These are phyloP conservation scores for Bruguiera parviflora DNA, from an alignment of 345 rosid species.

Conservation along the genomic window DNA sequence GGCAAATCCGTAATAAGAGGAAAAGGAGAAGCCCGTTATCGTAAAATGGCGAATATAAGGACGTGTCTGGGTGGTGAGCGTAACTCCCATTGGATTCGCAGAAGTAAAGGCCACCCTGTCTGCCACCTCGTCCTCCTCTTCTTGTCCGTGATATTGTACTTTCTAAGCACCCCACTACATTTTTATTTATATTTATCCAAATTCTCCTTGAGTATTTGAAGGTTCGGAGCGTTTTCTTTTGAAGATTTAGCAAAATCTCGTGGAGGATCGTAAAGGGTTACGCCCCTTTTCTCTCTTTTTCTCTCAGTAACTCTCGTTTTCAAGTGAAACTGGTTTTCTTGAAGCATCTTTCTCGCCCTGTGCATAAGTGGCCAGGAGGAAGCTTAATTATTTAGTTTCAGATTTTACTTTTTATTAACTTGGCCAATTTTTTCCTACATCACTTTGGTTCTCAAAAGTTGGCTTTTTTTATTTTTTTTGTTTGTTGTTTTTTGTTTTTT, in stretches of 20 bases:
- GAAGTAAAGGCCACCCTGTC: neutral
- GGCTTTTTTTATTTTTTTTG: neutral
- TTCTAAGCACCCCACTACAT: too few relatives aligned
- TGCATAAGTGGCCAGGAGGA: neutral
- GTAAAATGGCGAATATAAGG: neutral
- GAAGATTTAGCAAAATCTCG: neutral
- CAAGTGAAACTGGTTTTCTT: neutral
- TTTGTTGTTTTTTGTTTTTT: neutral
- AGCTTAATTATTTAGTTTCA: neutral
- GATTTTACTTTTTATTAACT: neutral
- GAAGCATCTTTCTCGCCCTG: neutral
- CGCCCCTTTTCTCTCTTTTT: neutral
- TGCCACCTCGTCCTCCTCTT: neutral
- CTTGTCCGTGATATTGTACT: neutral
- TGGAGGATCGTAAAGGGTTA: slow-evolving; percentile 32
- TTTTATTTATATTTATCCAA: too few relatives aligned
- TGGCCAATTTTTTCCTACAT: neutral
- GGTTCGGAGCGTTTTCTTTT: neutral
- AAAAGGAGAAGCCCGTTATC: neutral
- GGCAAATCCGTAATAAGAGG: neutral
- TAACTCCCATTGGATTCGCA: too few relatives aligned
- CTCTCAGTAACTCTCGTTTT: neutral
- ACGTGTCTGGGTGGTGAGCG: neutral
- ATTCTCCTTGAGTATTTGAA: too few relatives aligned
- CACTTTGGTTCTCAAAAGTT: slow-evolving; percentile 8